Percentiles rank a stretch among this genome's conserved stretches.
phyloP scores from a whole-genome alignment of 2,329 filamentous ascomycete genomes.

The Zymoseptoria pseudotritici region DNA sequence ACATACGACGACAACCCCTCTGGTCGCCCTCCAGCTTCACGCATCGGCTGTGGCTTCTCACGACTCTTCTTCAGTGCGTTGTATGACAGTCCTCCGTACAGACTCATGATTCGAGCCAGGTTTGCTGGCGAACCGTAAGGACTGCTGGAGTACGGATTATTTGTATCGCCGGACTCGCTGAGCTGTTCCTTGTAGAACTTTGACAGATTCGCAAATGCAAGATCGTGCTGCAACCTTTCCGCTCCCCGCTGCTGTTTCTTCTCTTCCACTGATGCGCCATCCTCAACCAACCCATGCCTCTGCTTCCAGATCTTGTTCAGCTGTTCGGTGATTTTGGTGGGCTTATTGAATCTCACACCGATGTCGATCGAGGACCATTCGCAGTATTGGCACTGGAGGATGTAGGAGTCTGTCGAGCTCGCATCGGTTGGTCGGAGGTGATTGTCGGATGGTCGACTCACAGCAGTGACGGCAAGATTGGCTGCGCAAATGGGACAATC shows the following conservation, averaged over 20 bases:
- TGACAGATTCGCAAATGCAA: slow-evolving; percentile 67
- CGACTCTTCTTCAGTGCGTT: slow-evolving; percentile 58
- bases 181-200: slow-evolving; percentile 78
- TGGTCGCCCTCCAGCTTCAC: slow-evolving; percentile 62
- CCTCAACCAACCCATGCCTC: slow-evolving; percentile 29
- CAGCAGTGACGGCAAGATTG: slow-evolving; percentile 65
- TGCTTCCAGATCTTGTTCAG: slow-evolving; percentile 25
- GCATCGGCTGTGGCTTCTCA: slow-evolving; percentile 64
- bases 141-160: slow-evolving; percentile 43
- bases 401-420: slow-evolving; percentile 42
- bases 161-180: slow-evolving; percentile 51
- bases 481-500: slow-evolving; percentile 86
- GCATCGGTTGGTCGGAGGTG: slow-evolving; percentile 17
- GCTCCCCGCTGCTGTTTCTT: slow-evolving; percentile 30
- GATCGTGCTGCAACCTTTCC: slow-evolving; percentile 50
- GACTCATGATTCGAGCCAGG: slow-evolving; percentile 79
- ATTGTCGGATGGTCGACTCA: slow-evolving; percentile 48
- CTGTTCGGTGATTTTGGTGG: slow-evolving; percentile 77
- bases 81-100: slow-evolving; percentile 64
- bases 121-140: slow-evolving; percentile 69
- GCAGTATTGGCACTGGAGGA: slow-evolving; percentile 83
- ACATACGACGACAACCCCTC: slow-evolving; percentile 62
- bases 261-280: slow-evolving; percentile 33
- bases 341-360: slow-evolving; percentile 77
- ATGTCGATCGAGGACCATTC: slow-evolving; percentile 88